These are phyloP conservation scores for Torrubiella hemipterigena DNA, from an alignment of 2,329 filamentous ascomycete genomes.

Conservation along the genomic window DNA sequence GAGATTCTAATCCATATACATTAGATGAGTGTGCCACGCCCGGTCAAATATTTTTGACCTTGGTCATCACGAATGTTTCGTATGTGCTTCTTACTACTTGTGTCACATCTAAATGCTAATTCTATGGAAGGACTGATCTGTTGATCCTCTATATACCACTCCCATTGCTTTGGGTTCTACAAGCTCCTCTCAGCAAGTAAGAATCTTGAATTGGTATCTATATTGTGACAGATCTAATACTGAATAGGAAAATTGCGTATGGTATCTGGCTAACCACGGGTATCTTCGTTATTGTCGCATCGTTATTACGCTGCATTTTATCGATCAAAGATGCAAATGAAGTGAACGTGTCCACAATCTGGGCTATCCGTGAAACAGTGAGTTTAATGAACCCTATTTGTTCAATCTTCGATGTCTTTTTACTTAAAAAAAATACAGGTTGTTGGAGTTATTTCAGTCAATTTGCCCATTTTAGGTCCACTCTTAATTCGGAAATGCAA, in stretches of 20 bases:
- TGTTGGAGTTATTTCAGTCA: slow-evolving; percentile 13
- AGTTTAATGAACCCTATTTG: slow-evolving; percentile 3
- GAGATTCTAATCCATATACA: neutral
- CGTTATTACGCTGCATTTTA: slow-evolving; percentile 11
- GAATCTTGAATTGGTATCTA: neutral
- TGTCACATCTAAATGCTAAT: neutral
- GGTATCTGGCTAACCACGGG: slow-evolving; percentile 12
- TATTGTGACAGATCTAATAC: neutral
- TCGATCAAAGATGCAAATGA: slow-evolving; percentile 9
- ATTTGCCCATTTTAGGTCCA: slow-evolving; percentile 12
- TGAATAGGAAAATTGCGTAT: slow-evolving; percentile 11
- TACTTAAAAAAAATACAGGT: slow-evolving; percentile 7
- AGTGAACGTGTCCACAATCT: slow-evolving; percentile 13
- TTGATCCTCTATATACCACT: slow-evolving; percentile 13
- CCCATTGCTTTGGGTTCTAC: slow-evolving; percentile 12
- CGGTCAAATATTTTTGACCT: slow-evolving; percentile 10
- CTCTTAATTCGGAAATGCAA: slow-evolving; percentile 11
- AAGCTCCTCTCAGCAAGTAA: slow-evolving; percentile 10
- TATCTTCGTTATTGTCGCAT: slow-evolving; percentile 14
- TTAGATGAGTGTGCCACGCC: slow-evolving; percentile 11
- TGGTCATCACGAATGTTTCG: slow-evolving; percentile 13
- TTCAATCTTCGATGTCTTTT: slow-evolving; percentile 1
- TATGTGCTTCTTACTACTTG: slow-evolving; percentile 6
- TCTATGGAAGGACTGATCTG: slow-evolving; percentile 11
- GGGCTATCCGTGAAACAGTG: slow-evolving; percentile 14